These are phyloP conservation scores for Colletotrichum abscissum DNA, from an alignment of 2,329 filamentous ascomycete species.

Conservation along the genomic window DNA sequence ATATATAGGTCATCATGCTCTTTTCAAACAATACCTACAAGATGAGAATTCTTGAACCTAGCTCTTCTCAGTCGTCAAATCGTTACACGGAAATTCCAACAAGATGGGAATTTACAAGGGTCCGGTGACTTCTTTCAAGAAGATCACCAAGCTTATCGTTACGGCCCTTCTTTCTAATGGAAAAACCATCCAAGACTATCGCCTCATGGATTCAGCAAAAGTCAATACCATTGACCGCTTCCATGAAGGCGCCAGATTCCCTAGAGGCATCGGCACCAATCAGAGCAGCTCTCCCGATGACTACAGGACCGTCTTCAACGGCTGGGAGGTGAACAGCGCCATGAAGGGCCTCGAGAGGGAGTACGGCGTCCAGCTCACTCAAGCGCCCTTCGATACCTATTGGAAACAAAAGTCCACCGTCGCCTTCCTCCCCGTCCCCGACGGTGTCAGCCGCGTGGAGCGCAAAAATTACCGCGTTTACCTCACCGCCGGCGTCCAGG, in stretches of 20 bases:
- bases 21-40: background rate
- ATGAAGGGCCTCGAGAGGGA: constrained; percentile 53
- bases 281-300: constrained; percentile 39
- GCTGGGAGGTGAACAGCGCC: constrained; percentile 55
- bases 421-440: constrained; percentile 45
- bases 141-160: background rate
- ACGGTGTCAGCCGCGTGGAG: constrained; percentile 11
- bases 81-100: background rate
- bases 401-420: constrained; percentile 52
- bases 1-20: no score
- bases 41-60: background rate
- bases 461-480: constrained; percentile 55
- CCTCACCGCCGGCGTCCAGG: constrained; percentile 65
- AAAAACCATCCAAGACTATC: background rate
- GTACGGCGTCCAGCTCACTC: constrained; percentile 52
- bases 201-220: constrained; percentile 32
- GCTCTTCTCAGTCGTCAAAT: background rate
- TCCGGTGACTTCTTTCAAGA: background rate
- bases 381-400: constrained; percentile 54
- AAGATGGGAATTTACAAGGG: background rate
- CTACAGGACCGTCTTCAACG: constrained; percentile 57
- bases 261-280: constrained; percentile 42
- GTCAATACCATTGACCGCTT: constrained; percentile 56
- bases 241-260: constrained; percentile 47
- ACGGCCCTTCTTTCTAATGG: background rate